Evolutionary conservation across 306 rosid species (phyloP), one percentile per base, ranked within the genome.

Genomic region (Castanea sativa): DNA sequence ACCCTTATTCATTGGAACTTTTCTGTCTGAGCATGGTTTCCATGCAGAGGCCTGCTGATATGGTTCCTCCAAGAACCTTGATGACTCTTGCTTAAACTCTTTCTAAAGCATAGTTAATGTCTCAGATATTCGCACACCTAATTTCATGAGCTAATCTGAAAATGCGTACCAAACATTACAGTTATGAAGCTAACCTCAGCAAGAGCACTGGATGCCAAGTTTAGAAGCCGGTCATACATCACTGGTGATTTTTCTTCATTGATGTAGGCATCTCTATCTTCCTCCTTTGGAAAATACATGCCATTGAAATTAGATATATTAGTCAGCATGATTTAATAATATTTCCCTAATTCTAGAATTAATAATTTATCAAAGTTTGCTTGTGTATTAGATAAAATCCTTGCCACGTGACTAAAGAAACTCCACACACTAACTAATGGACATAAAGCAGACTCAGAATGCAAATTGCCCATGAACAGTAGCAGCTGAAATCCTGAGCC

Each of bases 11-110:
- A 53, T 73, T 53, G 56, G 55, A 82, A 65, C 75, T 51, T 93
- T 85, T 83, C 82, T 88, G 75, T 89, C 92, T 15, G 94, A 92
- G 72, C 98, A 92, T 43, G 98, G 98, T 89, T 89, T 82, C 99
- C 99, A 90, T 49, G 78, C 76, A 80, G 96, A 80, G 51, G 86
- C 91, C 41, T 79, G 85, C 29, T 76, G 76, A 85, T 81, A 77
- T 60, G 94, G 94, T 75, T 92, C 96, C 69, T 63, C 74, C 99
- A 98, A 91, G 77, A 91, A 77, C 73, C 60, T 86, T 49, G 92
- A 89, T 20, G 92, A 61, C 71, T 86, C 96, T 77, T 78, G 93
- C 87, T 88, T 87, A 74, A 87, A 81, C 78, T 91, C 98, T 74
- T 78, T 89, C 99, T 89, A 67, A 57, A 70, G 15, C 63, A 81